Percentiles rank a stretch among this genome's conserved stretches.
Conservation (phyloP, 2,329 filamentous ascomycete genomes). For the Phyllosticta paracitricarpa region DNA sequence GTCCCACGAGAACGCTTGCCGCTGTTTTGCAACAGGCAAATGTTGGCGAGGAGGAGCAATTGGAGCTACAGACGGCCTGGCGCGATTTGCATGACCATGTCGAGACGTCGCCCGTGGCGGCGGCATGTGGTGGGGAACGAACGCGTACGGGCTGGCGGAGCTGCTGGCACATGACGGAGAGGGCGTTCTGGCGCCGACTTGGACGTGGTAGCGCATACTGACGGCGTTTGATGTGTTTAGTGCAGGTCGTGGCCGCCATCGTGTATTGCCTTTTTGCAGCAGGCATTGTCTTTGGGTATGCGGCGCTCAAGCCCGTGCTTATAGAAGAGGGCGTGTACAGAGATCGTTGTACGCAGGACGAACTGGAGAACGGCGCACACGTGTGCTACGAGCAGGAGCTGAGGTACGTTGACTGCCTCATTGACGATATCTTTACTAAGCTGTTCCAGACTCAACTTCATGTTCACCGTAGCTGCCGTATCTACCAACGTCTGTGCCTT, state of each 20-base stretch:
- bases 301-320: conserved; percentile 31
- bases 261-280: conserved; percentile 55
- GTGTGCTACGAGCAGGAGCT: conserved; percentile 31
- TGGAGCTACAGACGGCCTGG: neutral
- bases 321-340: conserved; percentile 29
- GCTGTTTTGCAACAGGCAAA: neutral
- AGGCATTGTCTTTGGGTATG: conserved; percentile 32
- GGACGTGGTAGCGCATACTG: neutral
- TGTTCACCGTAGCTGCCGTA: conserved; percentile 86
- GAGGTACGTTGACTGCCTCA: conserved; percentile 9
- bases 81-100: no score
- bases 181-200: conserved; percentile 7
- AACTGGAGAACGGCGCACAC: conserved; percentile 23
- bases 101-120: neutral
- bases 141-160: neutral
- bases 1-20: neutral
- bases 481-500: conserved; percentile 80
- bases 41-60: neutral
- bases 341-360: conserved; percentile 25
- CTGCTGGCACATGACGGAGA: neutral
- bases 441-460: conserved; percentile 64
- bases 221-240: conserved; percentile 29
- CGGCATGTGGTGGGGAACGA: neutral
- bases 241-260: conserved; percentile 59
- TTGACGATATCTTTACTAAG: conserved; percentile 9